Conservation (phyloP, 305 asterid genomes). For the Coffea humblotiana region DNA sequence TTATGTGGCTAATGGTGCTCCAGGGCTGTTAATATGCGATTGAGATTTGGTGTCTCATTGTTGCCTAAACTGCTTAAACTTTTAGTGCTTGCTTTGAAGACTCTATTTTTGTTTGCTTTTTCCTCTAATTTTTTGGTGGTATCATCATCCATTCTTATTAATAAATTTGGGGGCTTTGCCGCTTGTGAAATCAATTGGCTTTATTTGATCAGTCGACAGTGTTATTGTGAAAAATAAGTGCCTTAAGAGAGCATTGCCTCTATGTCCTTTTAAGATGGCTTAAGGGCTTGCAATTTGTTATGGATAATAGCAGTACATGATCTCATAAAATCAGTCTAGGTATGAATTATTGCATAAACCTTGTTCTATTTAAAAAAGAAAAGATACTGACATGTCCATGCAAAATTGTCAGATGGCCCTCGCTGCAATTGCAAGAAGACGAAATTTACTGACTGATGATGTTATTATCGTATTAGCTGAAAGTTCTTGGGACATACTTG, state of each 20-base stretch:
- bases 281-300: neutral
- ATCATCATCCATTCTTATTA: too few relatives aligned
- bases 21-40: neutral
- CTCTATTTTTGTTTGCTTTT: neutral
- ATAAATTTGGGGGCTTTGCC: too few relatives aligned
- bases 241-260: neutral
- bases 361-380: neutral
- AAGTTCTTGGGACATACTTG: constrained; percentile 75
- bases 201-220: too few relatives aligned
- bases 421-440: constrained; percentile 82
- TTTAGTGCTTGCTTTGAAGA: neutral
- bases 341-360: neutral
- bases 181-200: neutral
- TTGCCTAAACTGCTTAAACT: neutral
- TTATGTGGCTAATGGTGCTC: neutral
- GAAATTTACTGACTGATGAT: constrained; percentile 69
- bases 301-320: neutral
- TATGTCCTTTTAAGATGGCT: neutral
- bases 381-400: neutral
- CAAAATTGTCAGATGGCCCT: constrained; percentile 52
- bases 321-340: neutral
- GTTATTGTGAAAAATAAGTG: too few relatives aligned
- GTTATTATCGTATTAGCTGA: constrained; percentile 69
- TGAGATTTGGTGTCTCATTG: neutral
- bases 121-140: too few relatives aligned